These are phyloP conservation scores for Penicillium sumatraense DNA, from an alignment of 2,329 filamentous ascomycete species.

Conservation along the genomic window DNA sequence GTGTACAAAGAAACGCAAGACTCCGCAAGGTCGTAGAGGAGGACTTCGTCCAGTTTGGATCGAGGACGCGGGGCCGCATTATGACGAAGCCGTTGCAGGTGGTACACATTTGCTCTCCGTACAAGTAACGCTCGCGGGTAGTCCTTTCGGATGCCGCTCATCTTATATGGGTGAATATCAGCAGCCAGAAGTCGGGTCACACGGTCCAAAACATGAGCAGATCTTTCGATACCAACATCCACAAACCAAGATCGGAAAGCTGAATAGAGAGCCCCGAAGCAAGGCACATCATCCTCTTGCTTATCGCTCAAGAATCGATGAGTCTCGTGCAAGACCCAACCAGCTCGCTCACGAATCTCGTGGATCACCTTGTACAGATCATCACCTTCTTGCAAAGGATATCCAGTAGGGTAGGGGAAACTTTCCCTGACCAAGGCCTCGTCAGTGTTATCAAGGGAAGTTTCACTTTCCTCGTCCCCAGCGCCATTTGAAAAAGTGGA, in stretches of 20 bases:
- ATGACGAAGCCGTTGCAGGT: constrained; percentile 89
- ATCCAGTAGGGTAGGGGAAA: constrained; percentile 88
- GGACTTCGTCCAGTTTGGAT: constrained; percentile 82
- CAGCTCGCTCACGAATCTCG: constrained; percentile 76
- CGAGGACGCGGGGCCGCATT: constrained; percentile 87
- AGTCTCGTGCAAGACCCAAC: constrained; percentile 78
- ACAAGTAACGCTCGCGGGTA: constrained; percentile 93
- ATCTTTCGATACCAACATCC: constrained; percentile 94
- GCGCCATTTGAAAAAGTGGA: constrained; percentile 33
- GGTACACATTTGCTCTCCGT: constrained; percentile 91
- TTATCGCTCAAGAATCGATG: constrained; percentile 81
- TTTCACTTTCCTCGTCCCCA: constrained; percentile 49
- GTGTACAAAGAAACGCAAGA: constrained; percentile 92
- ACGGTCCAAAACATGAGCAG: constrained; percentile 88
- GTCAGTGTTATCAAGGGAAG: constrained; percentile 61
- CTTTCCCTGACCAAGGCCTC: constrained; percentile 72
- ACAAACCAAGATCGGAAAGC: constrained; percentile 97
- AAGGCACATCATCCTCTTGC: constrained; percentile 93
- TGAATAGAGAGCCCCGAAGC: constrained; percentile 90
- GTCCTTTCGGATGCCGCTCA: constrained; percentile 86
- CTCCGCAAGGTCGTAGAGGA: constrained; percentile 85
- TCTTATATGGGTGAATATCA: constrained; percentile 90
- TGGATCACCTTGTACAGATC: constrained; percentile 77
- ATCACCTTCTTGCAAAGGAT: constrained; percentile 69
- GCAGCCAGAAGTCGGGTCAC: constrained; percentile 82